These are phyloP conservation scores for Syzygium syzygioides DNA, from an alignment of 441 rosid species.

Conservation along the genomic window DNA sequence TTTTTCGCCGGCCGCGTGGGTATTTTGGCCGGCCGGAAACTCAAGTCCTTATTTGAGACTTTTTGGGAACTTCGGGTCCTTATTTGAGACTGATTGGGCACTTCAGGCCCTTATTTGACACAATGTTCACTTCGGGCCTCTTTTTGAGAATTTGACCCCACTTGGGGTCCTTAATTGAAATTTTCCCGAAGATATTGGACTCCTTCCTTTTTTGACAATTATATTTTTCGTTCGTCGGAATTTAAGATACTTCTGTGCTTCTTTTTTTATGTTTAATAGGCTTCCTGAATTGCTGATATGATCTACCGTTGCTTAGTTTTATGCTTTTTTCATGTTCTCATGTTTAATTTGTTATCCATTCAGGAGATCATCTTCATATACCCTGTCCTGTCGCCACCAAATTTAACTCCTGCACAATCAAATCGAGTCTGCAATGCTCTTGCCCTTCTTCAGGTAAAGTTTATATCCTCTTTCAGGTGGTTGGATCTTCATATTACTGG, in stretches of 20 bases:
- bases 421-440: slow-evolving; percentile 98
- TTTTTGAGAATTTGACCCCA: too few species aligned
- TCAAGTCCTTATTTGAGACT: too few species aligned
- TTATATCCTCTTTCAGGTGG: not conserved
- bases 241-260: not conserved
- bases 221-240: not conserved
- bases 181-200: not conserved
- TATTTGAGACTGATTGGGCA: too few species aligned
- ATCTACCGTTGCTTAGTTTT: not conserved
- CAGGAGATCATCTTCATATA: slow-evolving; percentile 98
- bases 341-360: slow-evolving; percentile 9
- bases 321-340: not conserved
- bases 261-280: not conserved
- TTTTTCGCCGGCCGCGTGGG: too few species aligned
- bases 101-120: too few species aligned
- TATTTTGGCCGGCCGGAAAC: too few species aligned
- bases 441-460: slow-evolving; percentile 91
- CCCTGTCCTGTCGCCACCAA: slow-evolving; percentile 94
- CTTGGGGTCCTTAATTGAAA: too few species aligned
- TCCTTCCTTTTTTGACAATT: not conserved
- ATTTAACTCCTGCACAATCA: slow-evolving; percentile 85
- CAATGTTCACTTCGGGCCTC: too few species aligned
- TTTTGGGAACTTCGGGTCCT: too few species aligned
- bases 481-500: slow-evolving; percentile 1
- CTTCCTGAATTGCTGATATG: not conserved